Evolutionary conservation across 108 stramenopile species (phyloP), one percentile per base, ranked within the genome.

Genomic region (Ochromonas danica): DNA sequence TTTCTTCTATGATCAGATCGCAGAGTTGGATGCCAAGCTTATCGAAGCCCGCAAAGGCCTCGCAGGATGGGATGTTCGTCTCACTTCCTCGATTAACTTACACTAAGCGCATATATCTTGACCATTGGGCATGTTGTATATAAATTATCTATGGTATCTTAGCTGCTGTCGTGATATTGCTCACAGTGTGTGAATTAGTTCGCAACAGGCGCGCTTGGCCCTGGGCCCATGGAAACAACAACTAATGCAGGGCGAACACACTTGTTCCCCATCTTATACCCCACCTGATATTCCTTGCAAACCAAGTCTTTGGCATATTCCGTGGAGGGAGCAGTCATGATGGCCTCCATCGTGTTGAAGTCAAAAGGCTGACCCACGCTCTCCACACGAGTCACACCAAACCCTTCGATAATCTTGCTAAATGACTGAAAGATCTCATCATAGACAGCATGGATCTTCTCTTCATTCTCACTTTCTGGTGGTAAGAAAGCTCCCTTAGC

Each of bases 341-440:
- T 67, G 3, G 63, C 63, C 63, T 67, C 63, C 63, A 67, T 67
- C 3, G 25, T 14, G 25, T 67, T 67, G 31, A 35, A 67, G 35
- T 67, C 63, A 67, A 67, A 67, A 67, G 63, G 63, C 31, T 67
- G 3, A 14, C 63, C 63, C 6, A 67, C 3, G 35, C 63, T 67
- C 31, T 67, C 33, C 17, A 67, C 63, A 10, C 33, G 63, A 25
- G 63, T 67, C 3, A 67, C 63, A 36, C 63, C 63, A 67, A 67
- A 67, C 10, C 63, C 63, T 36, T 67, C 63, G 17, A 67, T 67
- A 10, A 67, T 33, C 25, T 67, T 67, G 6, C 33, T 67, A 36
- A 67, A 67, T 36, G 27, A 28, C 6, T 22, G 14, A 36, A 28
- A 67, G 25, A 67, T 67, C 3, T 36, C 35, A 35, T 28, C 27